Base-by-base conservation (phyloP, 257 asterid genomes). In the Echites panduratus region DNA sequence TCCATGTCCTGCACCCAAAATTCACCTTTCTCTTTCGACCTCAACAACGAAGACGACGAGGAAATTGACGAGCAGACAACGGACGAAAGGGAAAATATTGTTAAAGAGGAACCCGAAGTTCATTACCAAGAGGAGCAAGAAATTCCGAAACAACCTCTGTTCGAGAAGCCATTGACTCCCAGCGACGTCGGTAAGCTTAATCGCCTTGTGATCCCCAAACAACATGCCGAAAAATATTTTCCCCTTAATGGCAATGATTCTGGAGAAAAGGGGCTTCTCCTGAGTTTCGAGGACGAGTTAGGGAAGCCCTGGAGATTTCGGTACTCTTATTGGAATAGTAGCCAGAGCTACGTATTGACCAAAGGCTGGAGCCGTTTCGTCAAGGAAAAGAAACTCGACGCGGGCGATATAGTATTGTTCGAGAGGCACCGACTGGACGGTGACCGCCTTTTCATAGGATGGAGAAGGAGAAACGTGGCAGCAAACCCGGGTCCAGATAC, bases 361-460 rank as follows among this genome's bases (percentile, higher is more conserved):
- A 93, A 93, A 71, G 98, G 98, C 0, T 93, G 98, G 98, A 93
- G 98, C 87, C 88, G 96, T 1, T 91, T 91, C 54, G 98, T 93
- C 2, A 93, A 93, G 85, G 98, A 93, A 44, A 93, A 93, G 45
- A 79, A 77, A 41, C 96, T 93, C 20, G 95, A 89, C 57, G 96
- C 98, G 47, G 98, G 98, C 0, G 98, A 93, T 68, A 61, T 85
- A 0, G 98, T 93, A 1, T 50, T 84, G 70, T 93, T 93, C 45
- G 78, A 82, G 8, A 85, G 97, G 53, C 92, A 87, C 89, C 87
- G 85, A 9, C 40, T 70, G 53, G 96, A 89, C 26, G 26, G 81
- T 7, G 85, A 80, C 49, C 85, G 96, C 52, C 67, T 91, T 52
- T 93, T 89, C 74, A 93, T 93, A 11, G 97, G 91, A 0, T 91